These are phyloP conservation scores for Golovinomyces cichoracearum DNA, from an alignment of 2,329 filamentous ascomycete species.

Conservation along the genomic window DNA sequence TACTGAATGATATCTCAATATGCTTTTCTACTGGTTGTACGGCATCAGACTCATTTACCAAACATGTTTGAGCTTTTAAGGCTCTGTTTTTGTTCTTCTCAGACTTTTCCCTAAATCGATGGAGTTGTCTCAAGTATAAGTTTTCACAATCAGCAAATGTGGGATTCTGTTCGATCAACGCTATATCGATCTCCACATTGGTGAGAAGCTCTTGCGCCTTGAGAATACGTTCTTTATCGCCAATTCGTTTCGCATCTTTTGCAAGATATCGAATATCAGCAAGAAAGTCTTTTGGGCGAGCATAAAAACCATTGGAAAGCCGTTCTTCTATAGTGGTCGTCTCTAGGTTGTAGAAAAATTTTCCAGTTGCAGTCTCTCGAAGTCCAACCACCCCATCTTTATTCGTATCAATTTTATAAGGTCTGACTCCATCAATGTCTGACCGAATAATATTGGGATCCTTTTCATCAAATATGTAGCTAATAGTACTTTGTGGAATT, in stretches of 20 bases:
- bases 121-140: conserved; percentile 47
- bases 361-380: conserved; percentile 45
- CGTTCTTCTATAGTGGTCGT: conserved; percentile 82
- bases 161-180: conserved; percentile 43
- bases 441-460: conserved; percentile 44
- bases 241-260: conserved; percentile 57
- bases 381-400: conserved; percentile 54
- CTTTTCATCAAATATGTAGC: conserved; percentile 62
- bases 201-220: conserved; percentile 77
- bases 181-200: conserved; percentile 85
- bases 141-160: conserved; percentile 53
- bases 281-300: conserved; percentile 67
- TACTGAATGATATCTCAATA: conserved; percentile 1
- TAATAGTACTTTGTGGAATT: conserved; percentile 46
- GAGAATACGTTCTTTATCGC: conserved; percentile 58
- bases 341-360: conserved; percentile 88
- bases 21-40: not conserved
- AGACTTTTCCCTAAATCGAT: conserved; percentile 31
- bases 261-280: conserved; percentile 63
- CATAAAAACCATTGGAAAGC: conserved; percentile 91
- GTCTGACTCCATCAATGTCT: conserved; percentile 30
- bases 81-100: conserved; percentile 31
- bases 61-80: conserved; percentile 2
- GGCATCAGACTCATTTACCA: not conserved
- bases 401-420: conserved; percentile 58